These are phyloP conservation scores for Ustilago shanxiensis DNA, from an alignment of 1,284 basidiomycete species.

Conservation along the genomic window DNA sequence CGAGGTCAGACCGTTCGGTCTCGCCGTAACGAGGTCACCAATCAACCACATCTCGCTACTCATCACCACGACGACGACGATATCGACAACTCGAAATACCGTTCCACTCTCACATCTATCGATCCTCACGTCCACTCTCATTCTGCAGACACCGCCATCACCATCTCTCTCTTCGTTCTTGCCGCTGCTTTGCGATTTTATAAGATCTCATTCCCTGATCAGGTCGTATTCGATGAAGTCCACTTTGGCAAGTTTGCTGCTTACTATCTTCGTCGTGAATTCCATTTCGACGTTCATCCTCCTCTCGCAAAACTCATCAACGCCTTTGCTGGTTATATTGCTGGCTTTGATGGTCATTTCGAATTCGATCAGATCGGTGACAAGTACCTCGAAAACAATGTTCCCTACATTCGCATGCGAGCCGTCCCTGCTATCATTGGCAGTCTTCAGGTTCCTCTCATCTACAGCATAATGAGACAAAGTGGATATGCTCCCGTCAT, in stretches of 20 bases:
- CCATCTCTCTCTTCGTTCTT: conserved; percentile 42
- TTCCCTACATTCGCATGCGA: conserved; percentile 94
- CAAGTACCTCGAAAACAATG: conserved; percentile 85
- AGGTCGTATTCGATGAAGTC: conserved; percentile 70
- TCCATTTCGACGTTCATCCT: conserved; percentile 99
- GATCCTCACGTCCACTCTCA: conserved; percentile 34
- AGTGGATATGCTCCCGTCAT: conserved; percentile 92
- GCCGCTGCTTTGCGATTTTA: conserved; percentile 57
- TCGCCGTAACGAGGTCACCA: conserved; percentile 24
- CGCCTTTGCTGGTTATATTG: conserved; percentile 92
- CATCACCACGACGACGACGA: conserved; percentile 7
- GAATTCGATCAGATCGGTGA: conserved; percentile 96
- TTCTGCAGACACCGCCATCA: conserved; percentile 27
- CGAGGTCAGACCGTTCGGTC: conserved; percentile 35
- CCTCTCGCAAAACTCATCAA: conserved; percentile 74
- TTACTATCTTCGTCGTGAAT: conserved; percentile 72
- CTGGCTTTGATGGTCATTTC: conserved; percentile 94
- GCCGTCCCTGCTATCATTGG: conserved; percentile 91
- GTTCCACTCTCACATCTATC: conserved; percentile 7
- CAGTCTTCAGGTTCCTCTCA: conserved; percentile 86
- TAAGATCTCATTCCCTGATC: conserved; percentile 55
- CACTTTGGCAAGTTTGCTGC: conserved; percentile 70
- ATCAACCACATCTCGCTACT: neutral
- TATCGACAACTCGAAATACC: conserved; percentile 18
- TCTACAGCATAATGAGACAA: conserved; percentile 98